phyloP scores from a whole-genome alignment of 192 early-diverging fungal genomes.

The Coemansia sp. region DNA sequence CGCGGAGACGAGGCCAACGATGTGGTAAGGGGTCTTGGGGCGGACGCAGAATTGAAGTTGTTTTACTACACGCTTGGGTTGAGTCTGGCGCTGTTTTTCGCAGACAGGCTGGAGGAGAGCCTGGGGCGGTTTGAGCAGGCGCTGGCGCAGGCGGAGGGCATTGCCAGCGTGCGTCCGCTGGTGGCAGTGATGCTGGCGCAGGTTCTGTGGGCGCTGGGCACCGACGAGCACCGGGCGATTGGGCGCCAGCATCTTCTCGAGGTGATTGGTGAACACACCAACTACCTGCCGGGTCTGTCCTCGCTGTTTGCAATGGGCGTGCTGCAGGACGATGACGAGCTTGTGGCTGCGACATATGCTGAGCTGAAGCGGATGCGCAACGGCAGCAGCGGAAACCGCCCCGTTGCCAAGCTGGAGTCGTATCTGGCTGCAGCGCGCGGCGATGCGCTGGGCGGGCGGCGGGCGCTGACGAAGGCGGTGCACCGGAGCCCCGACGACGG shows the following conservation, averaged over 20 bases:
- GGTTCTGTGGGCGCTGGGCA: slow-evolving; percentile 88
- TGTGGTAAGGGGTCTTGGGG: background rate
- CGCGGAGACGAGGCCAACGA: background rate
- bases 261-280: slow-evolving; percentile 19
- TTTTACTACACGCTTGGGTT: slow-evolving; percentile 55
- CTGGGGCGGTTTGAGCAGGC: slow-evolving; percentile 74
- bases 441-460: slow-evolving; percentile 21
- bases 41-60: slow-evolving; percentile 22
- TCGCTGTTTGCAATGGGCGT: slow-evolving; percentile 53
- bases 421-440: slow-evolving; percentile 29
- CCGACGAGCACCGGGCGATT: slow-evolving; percentile 68
- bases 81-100: slow-evolving; percentile 79
- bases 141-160: slow-evolving; percentile 51
- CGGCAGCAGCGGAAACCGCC: slow-evolving; percentile 8
- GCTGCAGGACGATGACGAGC: slow-evolving; percentile 34
- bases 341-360: slow-evolving; percentile 28
- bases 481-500: slow-evolving; percentile 21
- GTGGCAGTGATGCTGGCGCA: slow-evolving; percentile 77
- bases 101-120: slow-evolving; percentile 62
- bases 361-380: slow-evolving; percentile 22
- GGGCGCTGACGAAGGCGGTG: slow-evolving; percentile 31
- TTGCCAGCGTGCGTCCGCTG: slow-evolving; percentile 59
- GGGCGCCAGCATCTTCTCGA: slow-evolving; percentile 79
- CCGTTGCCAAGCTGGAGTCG: slow-evolving; percentile 19
- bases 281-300: slow-evolving; percentile 20